Evolutionary conservation across 441 rosid species (phyloP).

Genomic region (Populus tomentosa): DNA sequence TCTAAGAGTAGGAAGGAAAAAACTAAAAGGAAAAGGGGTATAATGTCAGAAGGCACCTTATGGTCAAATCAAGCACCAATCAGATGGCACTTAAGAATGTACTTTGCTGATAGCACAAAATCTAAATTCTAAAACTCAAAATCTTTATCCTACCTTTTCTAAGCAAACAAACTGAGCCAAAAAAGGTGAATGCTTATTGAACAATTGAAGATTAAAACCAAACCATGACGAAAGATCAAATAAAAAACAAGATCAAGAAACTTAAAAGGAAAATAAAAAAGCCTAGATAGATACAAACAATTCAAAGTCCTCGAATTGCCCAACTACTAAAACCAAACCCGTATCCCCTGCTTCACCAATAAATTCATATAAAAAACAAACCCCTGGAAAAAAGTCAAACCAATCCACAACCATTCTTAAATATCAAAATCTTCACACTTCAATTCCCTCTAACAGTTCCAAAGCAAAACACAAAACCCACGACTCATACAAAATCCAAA

Average conservation of each 20-base stretch:
- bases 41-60: not conserved
- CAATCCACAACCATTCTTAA: not conserved
- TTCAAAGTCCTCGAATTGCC: constrained; percentile 13
- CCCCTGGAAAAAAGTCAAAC: constrained; percentile 27
- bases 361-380: not conserved
- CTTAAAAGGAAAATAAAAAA: not conserved
- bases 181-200: not conserved
- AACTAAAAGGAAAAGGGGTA: not conserved
- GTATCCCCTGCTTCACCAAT: not conserved
- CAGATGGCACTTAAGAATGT: not conserved
- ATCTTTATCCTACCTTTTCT: not conserved
- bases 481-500: constrained; percentile 20
- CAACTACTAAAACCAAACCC: constrained; percentile 27
- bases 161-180: not conserved
- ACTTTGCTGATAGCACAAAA: not conserved
- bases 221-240: not conserved
- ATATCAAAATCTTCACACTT: not conserved
- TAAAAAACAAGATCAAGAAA: constrained; percentile 1
- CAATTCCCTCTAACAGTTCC: not conserved
- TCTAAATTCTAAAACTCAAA: not conserved
- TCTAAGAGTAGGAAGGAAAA: not conserved
- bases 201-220: not conserved
- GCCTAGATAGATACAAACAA: constrained; percentile 8
- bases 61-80: not conserved
- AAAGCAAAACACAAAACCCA: not conserved